phyloP scores from a whole-genome alignment of 2,329 filamentous ascomycete species.

The Phialocephala sp. region DNA sequence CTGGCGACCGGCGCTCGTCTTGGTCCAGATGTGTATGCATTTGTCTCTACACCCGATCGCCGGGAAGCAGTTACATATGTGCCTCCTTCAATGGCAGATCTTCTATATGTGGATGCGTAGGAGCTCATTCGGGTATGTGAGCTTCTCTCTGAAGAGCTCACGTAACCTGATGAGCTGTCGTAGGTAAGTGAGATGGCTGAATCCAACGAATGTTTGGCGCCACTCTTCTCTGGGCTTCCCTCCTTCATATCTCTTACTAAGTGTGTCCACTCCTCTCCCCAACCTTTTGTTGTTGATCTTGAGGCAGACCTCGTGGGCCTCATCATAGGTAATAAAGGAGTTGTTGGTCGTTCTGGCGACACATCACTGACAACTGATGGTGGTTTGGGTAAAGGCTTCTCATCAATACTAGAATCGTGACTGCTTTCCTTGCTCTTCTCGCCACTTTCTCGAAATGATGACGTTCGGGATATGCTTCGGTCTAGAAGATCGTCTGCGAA shows the following conservation, averaged over 20 bases:
- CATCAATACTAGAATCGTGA: constrained; percentile 20
- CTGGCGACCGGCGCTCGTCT: constrained; percentile 7
- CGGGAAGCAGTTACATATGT: constrained; percentile 7
- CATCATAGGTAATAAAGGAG: constrained; percentile 23
- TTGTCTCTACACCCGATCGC: background rate
- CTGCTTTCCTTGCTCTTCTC: constrained; percentile 14
- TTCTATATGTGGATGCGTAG: constrained; percentile 21
- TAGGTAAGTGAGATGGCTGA: constrained; percentile 34
- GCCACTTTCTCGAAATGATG: constrained; percentile 24
- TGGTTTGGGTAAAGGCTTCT: constrained; percentile 29
- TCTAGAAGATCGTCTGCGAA: constrained; percentile 32
- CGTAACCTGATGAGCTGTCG: constrained; percentile 27
- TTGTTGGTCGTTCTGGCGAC: constrained; percentile 24
- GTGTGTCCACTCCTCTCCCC: constrained; percentile 36
- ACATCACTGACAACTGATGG: constrained; percentile 21
- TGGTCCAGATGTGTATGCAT: background rate
- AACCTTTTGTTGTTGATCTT: constrained; percentile 22
- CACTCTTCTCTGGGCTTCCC: constrained; percentile 18
- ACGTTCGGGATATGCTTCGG: constrained; percentile 27
- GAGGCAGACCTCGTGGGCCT: constrained; percentile 7
- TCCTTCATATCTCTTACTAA: constrained; percentile 21
- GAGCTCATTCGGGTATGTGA: constrained; percentile 21
- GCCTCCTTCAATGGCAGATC: constrained; percentile 1
- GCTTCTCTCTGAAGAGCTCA: constrained; percentile 27
- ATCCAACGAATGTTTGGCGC: constrained; percentile 25